Base-by-base conservation (phyloP, 2,329 filamentous ascomycete species). In the Bipolaris sorokiniana region DNA sequence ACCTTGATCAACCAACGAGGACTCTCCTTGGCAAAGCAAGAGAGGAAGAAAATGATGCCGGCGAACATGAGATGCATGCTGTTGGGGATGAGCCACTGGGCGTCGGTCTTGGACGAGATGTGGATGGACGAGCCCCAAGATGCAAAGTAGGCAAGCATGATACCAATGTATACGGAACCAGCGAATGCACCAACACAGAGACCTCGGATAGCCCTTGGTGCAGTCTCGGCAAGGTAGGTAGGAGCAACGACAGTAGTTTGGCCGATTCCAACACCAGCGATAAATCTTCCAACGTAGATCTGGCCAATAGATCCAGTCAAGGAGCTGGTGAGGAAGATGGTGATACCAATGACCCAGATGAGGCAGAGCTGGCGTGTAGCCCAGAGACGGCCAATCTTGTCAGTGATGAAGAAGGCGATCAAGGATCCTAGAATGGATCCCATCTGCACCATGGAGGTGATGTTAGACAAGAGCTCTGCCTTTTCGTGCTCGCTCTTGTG, bases 401-500 rank as follows among this genome's bases (percentile, higher is more conserved):
- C 76, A 7, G 83, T 82, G 40, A 81, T 74, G 62, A 82, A 79
- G 67, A 82, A 84, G 4, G 82, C 82, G 62, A 88, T 82, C 31
- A 91, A 80, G 28, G 89, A 88, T 41, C 90, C 90, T 3, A 81
- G 86, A 28, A 93, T 89, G 22, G 86, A 90, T 22, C 90, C 90
- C 67, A 92, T 86, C 76, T 92, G 90, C 0, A 93, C 90, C 90
- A 93, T 93, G 46, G 88, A 85, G 1, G 89, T 89, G 53, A 93
- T 89, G 74, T 93, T 93, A 65, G 84, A 79, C 20, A 77, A 62
- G 3, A 74, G 65, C 34, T 78, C 70, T 3, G 75, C 76, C 10
- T 64, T 57, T 3, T 74, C 70, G 40, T 73, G 65, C 36, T 66
- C 47, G 34, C 64, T 71, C 50, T 72, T 72, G 20, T 36, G 48